These are phyloP conservation scores for Licmophora abbreviata DNA, from an alignment of 108 stramenopile species.

Conservation along the genomic window DNA sequence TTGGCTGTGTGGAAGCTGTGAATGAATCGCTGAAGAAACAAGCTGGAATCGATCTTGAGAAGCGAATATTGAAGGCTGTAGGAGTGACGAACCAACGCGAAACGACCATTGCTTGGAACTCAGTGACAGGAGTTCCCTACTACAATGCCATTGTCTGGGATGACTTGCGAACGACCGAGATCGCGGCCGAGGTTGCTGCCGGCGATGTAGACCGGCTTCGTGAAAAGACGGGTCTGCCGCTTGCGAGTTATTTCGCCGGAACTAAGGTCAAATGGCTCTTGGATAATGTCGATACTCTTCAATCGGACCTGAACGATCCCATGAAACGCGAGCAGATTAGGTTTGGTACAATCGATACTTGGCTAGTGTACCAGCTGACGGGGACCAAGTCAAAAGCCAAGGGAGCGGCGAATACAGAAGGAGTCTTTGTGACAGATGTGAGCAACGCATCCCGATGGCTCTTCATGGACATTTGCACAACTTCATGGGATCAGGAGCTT, in stretches of 20 bases:
- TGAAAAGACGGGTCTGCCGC: conserved; percentile 85
- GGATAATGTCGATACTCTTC: conserved; percentile 73
- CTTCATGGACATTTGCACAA: conserved; percentile 81
- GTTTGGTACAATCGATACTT: conserved; percentile 97
- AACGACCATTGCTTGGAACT: conserved; percentile 94
- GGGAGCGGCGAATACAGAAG: conserved; percentile 47
- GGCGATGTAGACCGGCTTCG: conserved; percentile 74
- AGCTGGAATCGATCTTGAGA: conserved; percentile 9
- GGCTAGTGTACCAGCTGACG: conserved; percentile 88
- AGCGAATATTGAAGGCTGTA: conserved; percentile 43
- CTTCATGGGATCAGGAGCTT: conserved; percentile 80
- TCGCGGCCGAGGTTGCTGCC: conserved; percentile 58
- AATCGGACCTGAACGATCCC: conserved; percentile 37
- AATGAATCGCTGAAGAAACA: conserved; percentile 22
- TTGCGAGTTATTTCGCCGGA: conserved; percentile 94
- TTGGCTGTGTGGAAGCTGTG: conserved; percentile 40
- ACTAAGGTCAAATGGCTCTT: conserved; percentile 94
- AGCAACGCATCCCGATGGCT: conserved; percentile 94
- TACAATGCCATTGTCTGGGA: conserved; percentile 99
- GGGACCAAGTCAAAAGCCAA: conserved; percentile 34
- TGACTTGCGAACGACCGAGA: conserved; percentile 77
- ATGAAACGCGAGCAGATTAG: conserved; percentile 39
- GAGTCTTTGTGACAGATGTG: conserved; percentile 86
- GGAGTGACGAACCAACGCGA: conserved; percentile 99
- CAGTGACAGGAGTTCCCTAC: conserved; percentile 81